phyloP scores from a whole-genome alignment of 2,329 filamentous ascomycete species.

The Chalara sp. region DNA sequence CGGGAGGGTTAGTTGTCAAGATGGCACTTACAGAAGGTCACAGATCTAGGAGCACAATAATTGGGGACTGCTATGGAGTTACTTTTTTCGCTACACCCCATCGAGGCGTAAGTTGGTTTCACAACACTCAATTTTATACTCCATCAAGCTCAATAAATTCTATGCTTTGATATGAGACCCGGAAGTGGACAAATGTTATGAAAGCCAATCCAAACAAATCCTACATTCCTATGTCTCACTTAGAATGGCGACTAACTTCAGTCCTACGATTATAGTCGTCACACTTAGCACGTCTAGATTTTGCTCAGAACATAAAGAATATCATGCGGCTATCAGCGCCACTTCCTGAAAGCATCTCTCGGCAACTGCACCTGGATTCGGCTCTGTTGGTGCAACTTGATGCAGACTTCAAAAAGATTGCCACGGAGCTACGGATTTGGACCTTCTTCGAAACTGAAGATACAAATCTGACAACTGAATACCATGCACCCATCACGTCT shows the following conservation, averaged over 20 bases:
- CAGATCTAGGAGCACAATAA: neutral
- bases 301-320: neutral
- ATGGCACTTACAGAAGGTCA: slow-evolving; percentile 1
- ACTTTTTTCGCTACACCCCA: slow-evolving; percentile 8
- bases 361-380: slow-evolving; percentile 1
- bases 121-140: too few relatives aligned
- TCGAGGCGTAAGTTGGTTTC: neutral
- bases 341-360: neutral
- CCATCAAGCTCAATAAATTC: too few relatives aligned
- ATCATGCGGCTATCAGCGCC: neutral
- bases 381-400: slow-evolving; percentile 2
- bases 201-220: too few relatives aligned
- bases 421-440: slow-evolving; percentile 7
- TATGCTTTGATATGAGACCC: too few relatives aligned
- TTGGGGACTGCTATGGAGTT: slow-evolving; percentile 6
- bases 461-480: slow-evolving; percentile 6
- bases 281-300: slow-evolving; percentile 3
- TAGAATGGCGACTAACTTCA: too few relatives aligned
- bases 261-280: neutral
- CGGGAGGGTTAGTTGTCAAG: slow-evolving; percentile 5
- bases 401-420: slow-evolving; percentile 4
- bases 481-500: slow-evolving; percentile 9
- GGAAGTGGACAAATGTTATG: too few relatives aligned
- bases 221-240: too few relatives aligned
- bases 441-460: slow-evolving; percentile 9